Percentiles rank a stretch among this genome's conserved stretches.
Evolutionary conservation across 2,329 filamentous ascomycete genomes (phyloP).

Genomic region (Aspergillus brasiliensis): DNA sequence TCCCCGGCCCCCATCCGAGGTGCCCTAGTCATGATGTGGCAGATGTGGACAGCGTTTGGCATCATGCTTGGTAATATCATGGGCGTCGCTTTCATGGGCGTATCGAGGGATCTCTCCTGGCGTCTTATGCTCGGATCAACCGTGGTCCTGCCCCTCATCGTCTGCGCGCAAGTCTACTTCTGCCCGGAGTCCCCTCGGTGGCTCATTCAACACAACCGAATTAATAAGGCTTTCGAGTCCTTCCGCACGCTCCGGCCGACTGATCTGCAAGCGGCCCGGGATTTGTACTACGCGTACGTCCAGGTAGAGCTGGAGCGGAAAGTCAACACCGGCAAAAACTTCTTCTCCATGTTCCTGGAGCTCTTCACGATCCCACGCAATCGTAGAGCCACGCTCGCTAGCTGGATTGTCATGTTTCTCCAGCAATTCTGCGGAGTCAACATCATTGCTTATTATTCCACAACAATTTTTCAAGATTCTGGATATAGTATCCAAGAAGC

Average conservation of each 20-base stretch:
- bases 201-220: constrained; percentile 52
- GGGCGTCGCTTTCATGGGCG: constrained; percentile 50
- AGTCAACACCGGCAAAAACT: constrained; percentile 52
- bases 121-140: constrained; percentile 70
- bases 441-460: constrained; percentile 64
- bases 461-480: constrained; percentile 61
- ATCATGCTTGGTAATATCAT: constrained; percentile 53
- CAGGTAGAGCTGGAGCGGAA: constrained; percentile 64
- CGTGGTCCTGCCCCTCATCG: constrained; percentile 59
- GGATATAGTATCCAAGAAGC: constrained; percentile 56
- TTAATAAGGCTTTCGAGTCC: constrained; percentile 51
- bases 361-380: constrained; percentile 65
- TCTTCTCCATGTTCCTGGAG: constrained; percentile 58
- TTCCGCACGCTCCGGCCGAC: constrained; percentile 52
- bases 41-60: constrained; percentile 52
- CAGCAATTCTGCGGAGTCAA: constrained; percentile 62
- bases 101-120: constrained; percentile 59
- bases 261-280: constrained; percentile 57
- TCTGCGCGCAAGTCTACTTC: constrained; percentile 63
- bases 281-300: constrained; percentile 59
- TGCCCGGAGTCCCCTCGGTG: constrained; percentile 60
- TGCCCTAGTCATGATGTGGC: constrained; percentile 56
- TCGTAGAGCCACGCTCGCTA: constrained; percentile 59
- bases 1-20: constrained; percentile 53
- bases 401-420: constrained; percentile 67